These are phyloP conservation scores for Ceratobasidium sp. DNA, from an alignment of 1,284 basidiomycete genomes.

Conservation along the genomic window DNA sequence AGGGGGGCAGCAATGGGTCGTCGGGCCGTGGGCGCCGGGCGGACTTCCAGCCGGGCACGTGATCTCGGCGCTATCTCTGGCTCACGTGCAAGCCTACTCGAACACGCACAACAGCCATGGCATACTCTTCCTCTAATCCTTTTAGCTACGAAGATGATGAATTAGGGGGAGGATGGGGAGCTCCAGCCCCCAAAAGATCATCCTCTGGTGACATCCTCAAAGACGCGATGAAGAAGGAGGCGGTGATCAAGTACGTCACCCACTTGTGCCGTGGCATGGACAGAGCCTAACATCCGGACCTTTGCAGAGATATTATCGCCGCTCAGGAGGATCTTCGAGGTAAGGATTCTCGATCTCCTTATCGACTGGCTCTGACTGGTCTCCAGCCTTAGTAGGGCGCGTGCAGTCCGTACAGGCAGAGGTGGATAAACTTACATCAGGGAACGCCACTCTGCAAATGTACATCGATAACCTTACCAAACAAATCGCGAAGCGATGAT, in stretches of 20 bases:
- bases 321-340: slow-evolving; percentile 80
- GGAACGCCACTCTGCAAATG: slow-evolving; percentile 85
- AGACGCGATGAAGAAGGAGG: slow-evolving; percentile 79
- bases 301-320: slow-evolving; percentile 73
- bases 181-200: slow-evolving; percentile 57
- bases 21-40: background rate
- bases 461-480: slow-evolving; percentile 89
- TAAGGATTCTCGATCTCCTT: slow-evolving; percentile 56
- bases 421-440: slow-evolving; percentile 78
- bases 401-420: slow-evolving; percentile 78
- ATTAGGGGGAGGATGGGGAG: slow-evolving; percentile 64
- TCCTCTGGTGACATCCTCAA: slow-evolving; percentile 72
- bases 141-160: slow-evolving; percentile 49
- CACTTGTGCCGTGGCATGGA: slow-evolving; percentile 28
- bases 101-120: slow-evolving; percentile 11
- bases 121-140: slow-evolving; percentile 44
- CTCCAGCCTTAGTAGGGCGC: slow-evolving; percentile 72
- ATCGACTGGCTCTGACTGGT: background rate
- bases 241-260: slow-evolving; percentile 66
- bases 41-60: background rate
- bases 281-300: background rate
- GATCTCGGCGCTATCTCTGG: background rate
- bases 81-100: background rate
- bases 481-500: slow-evolving; percentile 77
- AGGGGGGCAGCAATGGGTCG: background rate